phyloP scores from a whole-genome alignment of 139 green algal genomes.

The Chlamydomonas sp. region DNA sequence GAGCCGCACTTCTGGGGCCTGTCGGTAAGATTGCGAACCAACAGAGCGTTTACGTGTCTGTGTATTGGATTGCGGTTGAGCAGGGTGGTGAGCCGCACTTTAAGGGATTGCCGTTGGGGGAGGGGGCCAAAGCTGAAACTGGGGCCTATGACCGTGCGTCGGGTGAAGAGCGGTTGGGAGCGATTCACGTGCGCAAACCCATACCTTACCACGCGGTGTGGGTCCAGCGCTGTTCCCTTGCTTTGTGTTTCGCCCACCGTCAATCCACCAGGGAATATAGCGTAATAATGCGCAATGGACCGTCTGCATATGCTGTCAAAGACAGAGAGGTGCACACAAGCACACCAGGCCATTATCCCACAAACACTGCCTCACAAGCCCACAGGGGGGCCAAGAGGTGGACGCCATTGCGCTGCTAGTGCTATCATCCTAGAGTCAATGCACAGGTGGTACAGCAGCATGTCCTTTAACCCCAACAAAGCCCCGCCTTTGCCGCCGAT shows the following conservation, averaged over 20 bases:
- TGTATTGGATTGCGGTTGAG: neutral
- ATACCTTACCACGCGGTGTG: no score
- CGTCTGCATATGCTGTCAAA: neutral
- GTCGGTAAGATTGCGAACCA: neutral
- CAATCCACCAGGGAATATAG: neutral
- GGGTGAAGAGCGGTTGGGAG: neutral
- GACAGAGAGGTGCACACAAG: no score
- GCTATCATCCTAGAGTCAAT: no score
- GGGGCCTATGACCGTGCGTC: neutral
- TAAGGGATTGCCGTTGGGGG: neutral
- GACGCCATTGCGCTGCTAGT: conserved; percentile 72
- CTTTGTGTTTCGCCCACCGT: neutral
- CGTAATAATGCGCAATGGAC: neutral
- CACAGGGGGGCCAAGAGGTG: conserved; percentile 44
- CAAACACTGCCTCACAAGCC: no score
- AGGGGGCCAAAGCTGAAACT: neutral
- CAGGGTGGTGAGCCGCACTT: no score
- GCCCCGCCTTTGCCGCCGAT: neutral
- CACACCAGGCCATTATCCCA: no score
- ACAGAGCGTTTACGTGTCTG: neutral
- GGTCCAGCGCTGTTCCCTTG: no score
- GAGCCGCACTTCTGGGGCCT: neutral
- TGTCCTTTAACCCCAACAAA: neutral
- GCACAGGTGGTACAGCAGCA: neutral
- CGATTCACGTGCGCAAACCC: neutral